phyloP scores from a whole-genome alignment of 352 stramenopile species.

The Pythium vanterpoolii region DNA sequence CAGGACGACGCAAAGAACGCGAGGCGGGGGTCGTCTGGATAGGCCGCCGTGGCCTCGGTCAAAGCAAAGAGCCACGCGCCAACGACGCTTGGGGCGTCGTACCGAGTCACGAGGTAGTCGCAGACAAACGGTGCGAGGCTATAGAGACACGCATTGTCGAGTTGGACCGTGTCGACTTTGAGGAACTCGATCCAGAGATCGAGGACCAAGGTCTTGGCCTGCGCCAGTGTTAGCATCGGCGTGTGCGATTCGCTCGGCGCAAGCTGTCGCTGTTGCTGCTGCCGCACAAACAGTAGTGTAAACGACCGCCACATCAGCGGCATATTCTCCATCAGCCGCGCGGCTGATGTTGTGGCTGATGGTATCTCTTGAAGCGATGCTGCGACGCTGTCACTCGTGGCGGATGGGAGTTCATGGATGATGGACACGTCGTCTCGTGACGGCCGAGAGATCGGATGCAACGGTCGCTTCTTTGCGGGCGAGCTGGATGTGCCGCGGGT shows the following conservation, averaged over 20 bases:
- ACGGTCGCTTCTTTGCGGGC: not conserved
- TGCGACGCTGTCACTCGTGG: not conserved
- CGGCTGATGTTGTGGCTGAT: not conserved
- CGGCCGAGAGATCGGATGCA: not conserved
- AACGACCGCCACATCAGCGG: slow-evolving; percentile 28
- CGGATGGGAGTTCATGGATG: not conserved
- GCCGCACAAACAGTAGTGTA: slow-evolving; percentile 15
- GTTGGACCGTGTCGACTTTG: slow-evolving; percentile 57
- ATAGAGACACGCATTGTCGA: slow-evolving; percentile 48
- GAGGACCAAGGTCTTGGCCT: slow-evolving; percentile 50
- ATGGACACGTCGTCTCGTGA: not conserved
- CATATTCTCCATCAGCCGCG: slow-evolving; percentile 5
- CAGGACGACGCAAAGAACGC: slow-evolving; percentile 59
- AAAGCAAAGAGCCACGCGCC: slow-evolving; percentile 52
- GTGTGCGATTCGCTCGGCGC: slow-evolving; percentile 5
- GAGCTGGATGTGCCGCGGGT: not conserved
- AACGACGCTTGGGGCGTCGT: slow-evolving; percentile 45
- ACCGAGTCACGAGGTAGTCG: slow-evolving; percentile 61
- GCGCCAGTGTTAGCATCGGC: slow-evolving; percentile 22
- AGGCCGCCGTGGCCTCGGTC: slow-evolving; percentile 35
- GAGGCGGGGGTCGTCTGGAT: slow-evolving; percentile 49
- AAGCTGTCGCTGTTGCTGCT: slow-evolving; percentile 15
- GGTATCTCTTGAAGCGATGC: not conserved
- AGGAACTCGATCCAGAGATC: slow-evolving; percentile 78
- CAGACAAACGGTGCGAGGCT: slow-evolving; percentile 65